Evolutionary conservation across 106 monocot species (phyloP).

Genomic region (Dendrobium officinale): DNA sequence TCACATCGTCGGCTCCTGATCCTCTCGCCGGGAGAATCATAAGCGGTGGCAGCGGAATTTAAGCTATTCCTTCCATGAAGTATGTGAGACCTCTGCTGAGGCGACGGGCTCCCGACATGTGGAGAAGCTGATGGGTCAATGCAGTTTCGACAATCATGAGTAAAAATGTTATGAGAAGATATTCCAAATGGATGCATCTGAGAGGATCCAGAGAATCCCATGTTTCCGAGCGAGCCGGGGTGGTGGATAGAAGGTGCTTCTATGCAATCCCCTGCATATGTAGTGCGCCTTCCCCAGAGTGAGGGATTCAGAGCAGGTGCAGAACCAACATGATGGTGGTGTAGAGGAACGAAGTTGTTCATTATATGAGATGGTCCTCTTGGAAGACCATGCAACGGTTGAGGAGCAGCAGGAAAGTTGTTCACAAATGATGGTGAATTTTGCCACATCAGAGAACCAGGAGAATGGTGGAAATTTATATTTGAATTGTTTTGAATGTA

Average conservation of each 20-base stretch:
- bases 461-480: slow-evolving; percentile 21
- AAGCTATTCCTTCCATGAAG: slow-evolving; percentile 58
- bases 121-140: slow-evolving; percentile 42
- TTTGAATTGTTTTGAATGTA: slow-evolving; percentile 54
- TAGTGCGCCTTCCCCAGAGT: slow-evolving; percentile 48
- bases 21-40: slow-evolving; percentile 43
- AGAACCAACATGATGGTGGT: slow-evolving; percentile 74
- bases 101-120: slow-evolving; percentile 43
- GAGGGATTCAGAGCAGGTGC: slow-evolving; percentile 68
- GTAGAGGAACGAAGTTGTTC: slow-evolving; percentile 24
- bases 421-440: slow-evolving; percentile 46
- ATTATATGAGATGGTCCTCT: slow-evolving; percentile 56
- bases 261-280: slow-evolving; percentile 22
- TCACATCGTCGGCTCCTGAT: slow-evolving; percentile 59
- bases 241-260: slow-evolving; percentile 35
- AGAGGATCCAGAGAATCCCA: slow-evolving; percentile 50
- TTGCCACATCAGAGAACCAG: slow-evolving; percentile 42
- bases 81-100: slow-evolving; percentile 52
- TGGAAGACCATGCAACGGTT: slow-evolving; percentile 50
- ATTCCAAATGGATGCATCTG: slow-evolving; percentile 38
- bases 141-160: slow-evolving; percentile 32
- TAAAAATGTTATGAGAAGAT: slow-evolving; percentile 42
- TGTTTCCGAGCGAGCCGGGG: slow-evolving; percentile 61
- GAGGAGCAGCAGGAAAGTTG: slow-evolving; percentile 26
- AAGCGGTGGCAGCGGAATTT: slow-evolving; percentile 23